These are phyloP conservation scores for Silybum marianum DNA, from an alignment of 129 eudicot species.

Conservation along the genomic window DNA sequence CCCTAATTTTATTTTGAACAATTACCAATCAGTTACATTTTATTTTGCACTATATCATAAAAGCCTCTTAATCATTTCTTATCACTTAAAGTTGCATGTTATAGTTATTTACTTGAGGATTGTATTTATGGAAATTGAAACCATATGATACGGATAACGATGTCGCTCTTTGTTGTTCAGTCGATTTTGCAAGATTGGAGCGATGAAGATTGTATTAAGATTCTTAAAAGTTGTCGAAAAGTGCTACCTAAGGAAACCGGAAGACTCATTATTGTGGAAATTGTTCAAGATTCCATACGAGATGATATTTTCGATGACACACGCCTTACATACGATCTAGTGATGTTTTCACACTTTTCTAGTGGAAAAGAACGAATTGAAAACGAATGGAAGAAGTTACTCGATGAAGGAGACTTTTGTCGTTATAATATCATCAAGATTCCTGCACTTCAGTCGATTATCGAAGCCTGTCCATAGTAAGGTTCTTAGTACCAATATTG, in stretches of 20 bases:
- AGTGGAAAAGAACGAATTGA: conserved; percentile 40
- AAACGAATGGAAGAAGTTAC: conserved; percentile 29
- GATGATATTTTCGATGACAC: conserved; percentile 22
- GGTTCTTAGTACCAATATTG: too few species aligned
- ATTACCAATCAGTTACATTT: too few species aligned
- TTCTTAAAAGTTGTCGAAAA: conserved; percentile 39
- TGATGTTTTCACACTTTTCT: conserved; percentile 32
- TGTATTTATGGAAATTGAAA: too few species aligned
- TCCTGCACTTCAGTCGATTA: conserved; percentile 27
- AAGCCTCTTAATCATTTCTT: too few species aligned
- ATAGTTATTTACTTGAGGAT: too few species aligned
- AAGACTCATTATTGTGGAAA: conserved; percentile 34
- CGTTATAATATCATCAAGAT: conserved; percentile 32
- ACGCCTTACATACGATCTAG: conserved; percentile 11
- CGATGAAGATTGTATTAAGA: conserved; percentile 43
- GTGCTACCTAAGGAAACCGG: conserved; percentile 26
- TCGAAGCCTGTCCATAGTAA: conserved; percentile 33
- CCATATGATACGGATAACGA: neutral
- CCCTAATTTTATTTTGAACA: too few species aligned
- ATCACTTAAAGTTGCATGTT: neutral
- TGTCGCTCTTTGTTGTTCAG: neutral
- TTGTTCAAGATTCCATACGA: neutral
- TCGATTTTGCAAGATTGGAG: conserved; percentile 37
- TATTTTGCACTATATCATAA: too few species aligned
- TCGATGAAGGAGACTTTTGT: conserved; percentile 32